These are phyloP conservation scores for Candida nemodendra DNA, from an alignment of 805 yeast species.

Conservation along the genomic window DNA sequence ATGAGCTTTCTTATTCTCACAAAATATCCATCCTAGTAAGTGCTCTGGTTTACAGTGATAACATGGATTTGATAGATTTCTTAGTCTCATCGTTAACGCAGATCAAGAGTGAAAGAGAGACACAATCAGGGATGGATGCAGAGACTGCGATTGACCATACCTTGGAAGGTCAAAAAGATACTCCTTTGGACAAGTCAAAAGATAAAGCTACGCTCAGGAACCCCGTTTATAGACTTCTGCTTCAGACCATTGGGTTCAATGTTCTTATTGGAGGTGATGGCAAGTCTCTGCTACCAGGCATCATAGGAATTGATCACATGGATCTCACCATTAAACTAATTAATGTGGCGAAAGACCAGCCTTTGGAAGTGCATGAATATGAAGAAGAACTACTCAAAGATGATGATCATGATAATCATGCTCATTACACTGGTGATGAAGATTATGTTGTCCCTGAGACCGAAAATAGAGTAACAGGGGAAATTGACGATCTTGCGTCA, in stretches of 20 bases:
- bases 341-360: constrained; percentile 19
- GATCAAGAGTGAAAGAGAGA: constrained; percentile 27
- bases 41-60: constrained; percentile 39
- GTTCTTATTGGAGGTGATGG: constrained; percentile 3
- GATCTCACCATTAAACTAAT: constrained; percentile 13
- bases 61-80: constrained; percentile 45
- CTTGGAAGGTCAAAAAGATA: background rate
- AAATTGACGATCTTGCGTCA: constrained; percentile 39
- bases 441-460: constrained; percentile 36
- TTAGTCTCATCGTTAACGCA: constrained; percentile 38
- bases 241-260: constrained; percentile 24
- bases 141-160: background rate
- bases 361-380: constrained; percentile 25
- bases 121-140: constrained; percentile 3
- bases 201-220: constrained; percentile 7
- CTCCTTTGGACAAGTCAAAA: constrained; percentile 9
- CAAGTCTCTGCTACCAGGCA: constrained; percentile 7
- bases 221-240: constrained; percentile 22
- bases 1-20: constrained; percentile 21
- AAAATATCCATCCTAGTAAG: constrained; percentile 26
- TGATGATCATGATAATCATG: constrained; percentile 3
- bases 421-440: constrained; percentile 8
- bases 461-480: constrained; percentile 28
- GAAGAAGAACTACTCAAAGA: constrained; percentile 15
- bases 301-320: constrained; percentile 9